Evolutionary conservation across 2,329 filamentous ascomycete species (phyloP), one percentile per base, ranked within the genome.

Genomic region (Sporothrix sp.): DNA sequence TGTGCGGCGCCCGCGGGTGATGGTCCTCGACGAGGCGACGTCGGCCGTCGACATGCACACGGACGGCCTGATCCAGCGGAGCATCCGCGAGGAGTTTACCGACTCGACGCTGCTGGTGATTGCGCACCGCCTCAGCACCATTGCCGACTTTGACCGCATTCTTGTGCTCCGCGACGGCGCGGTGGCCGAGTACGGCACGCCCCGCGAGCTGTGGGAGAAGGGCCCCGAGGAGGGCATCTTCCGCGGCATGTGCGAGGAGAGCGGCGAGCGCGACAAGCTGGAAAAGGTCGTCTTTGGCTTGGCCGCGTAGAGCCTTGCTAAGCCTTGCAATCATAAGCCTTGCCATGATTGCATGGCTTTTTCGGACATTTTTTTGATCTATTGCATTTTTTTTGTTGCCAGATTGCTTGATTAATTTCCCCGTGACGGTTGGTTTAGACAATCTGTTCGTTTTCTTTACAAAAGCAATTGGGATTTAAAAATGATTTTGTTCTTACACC

Each of bases 1-100:
- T 57, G 79, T 87, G 21, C 74, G 79, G 0, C 75, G 81, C 0
- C 84, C 85, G 3, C 84, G 84, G 61, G 80, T 91, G 58, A 84
- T 91, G 77, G 79, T 90, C 1, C 74, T 90, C 1, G 85, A 91
- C 62, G 85, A 90, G 67, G 85, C 86, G 0, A 91, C 86, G 0
- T 83, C 78, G 3, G 84, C 85, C 0, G 84, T 90, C 2, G 85
- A 89, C 63, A 87, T 87, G 81, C 71, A 75, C 36, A 89, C 85
- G 0, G 85, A 90, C 61, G 69, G 74, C 1, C 73, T 87, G 23
- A 89, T 89, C 59, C 85, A 89, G 67, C 75, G 81, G 6, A 80
- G 74, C 46, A 87, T 89, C 58, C 74, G 84, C 20, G 79, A 84
- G 59, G 82, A 87, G 62, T 87, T 87, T 56, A 78, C 72, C 0